These are phyloP conservation scores for Globisporangium barbulae DNA, from an alignment of 352 stramenopile species.

Conservation along the genomic window DNA sequence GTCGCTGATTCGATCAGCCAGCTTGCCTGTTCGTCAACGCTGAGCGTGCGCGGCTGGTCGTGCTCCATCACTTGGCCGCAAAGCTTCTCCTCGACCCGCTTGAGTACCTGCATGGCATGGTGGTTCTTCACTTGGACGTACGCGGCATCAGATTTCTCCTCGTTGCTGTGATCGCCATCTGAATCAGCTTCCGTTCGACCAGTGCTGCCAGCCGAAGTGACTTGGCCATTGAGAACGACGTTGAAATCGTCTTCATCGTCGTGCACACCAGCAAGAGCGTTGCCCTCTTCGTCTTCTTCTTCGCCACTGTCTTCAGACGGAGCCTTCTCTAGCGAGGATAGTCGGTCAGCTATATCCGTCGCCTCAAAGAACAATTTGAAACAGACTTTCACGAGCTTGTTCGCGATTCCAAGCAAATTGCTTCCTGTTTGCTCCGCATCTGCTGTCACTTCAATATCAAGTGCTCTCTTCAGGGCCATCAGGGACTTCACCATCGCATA, in stretches of 20 bases:
- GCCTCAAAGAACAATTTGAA: constrained; percentile 68
- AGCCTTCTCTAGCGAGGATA: constrained; percentile 26
- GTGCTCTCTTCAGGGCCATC: constrained; percentile 24
- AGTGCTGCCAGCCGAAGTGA: constrained; percentile 3
- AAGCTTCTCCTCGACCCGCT: constrained; percentile 76
- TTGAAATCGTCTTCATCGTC: constrained; percentile 16
- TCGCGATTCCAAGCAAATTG: constrained; percentile 25
- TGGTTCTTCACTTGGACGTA: constrained; percentile 32
- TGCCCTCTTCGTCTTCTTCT: constrained; percentile 5
- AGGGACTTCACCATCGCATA: constrained; percentile 21
- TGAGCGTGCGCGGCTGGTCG: constrained; percentile 34
- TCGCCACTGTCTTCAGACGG: constrained; percentile 10
- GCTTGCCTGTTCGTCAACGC: constrained; percentile 68
- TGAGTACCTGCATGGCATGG: constrained; percentile 65
- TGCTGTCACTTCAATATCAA: constrained; percentile 10
- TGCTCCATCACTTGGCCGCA: constrained; percentile 41
- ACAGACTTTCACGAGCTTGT: constrained; percentile 39
- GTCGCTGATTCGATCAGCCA: constrained; percentile 81
- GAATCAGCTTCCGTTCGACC: constrained; percentile 6
- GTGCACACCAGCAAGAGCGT: neutral
- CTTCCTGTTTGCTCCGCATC: neutral
- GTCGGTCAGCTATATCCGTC: constrained; percentile 54
- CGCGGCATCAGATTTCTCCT: neutral
- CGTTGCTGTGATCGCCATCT: neutral
- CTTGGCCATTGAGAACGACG: constrained; percentile 11